Conservation (phyloP, 306 rosid species). For the Castanopsis chinensis region DNA sequence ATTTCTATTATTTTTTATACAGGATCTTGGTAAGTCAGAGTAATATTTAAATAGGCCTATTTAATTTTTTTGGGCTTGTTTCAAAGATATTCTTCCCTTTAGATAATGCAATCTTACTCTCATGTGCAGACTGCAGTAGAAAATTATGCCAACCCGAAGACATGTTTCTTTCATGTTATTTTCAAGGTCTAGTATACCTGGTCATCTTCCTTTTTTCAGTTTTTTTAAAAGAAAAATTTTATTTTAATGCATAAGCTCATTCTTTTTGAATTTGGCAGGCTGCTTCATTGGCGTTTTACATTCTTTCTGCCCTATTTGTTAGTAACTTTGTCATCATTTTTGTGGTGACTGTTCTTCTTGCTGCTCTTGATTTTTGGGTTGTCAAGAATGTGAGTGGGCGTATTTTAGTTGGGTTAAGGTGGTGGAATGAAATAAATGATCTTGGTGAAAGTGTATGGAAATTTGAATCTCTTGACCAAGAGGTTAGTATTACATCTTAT, state of each 20-base stretch:
- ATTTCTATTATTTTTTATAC: neutral
- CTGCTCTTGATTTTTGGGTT: conserved; percentile 98
- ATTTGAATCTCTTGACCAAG: conserved; percentile 96
- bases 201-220: neutral
- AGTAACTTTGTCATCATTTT: conserved; percentile 92
- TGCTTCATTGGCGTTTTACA: conserved; percentile 89
- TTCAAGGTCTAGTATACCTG: conserved; percentile 64
- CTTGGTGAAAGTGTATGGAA: conserved; percentile 98
- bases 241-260: neutral
- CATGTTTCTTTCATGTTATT: conserved; percentile 92
- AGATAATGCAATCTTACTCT: conserved; percentile 13
- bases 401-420: conserved; percentile 94
- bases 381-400: conserved; percentile 99
- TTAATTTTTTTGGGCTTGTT: neutral
- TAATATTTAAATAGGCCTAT: neutral
- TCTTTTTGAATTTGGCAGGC: conserved; percentile 54
- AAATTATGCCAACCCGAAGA: conserved; percentile 92
- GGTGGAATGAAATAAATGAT: conserved; percentile 99
- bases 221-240: neutral
- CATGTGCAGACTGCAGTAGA: conserved; percentile 71
- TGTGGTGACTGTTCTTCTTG: conserved; percentile 94
- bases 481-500: conserved; percentile 47
- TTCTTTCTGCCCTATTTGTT: conserved; percentile 81
- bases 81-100: neutral
- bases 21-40: neutral